Evolutionary conservation across 2,329 filamentous ascomycete species (phyloP), one percentile per base, ranked within the genome.

Genomic region (Fusarium anthophilum): DNA sequence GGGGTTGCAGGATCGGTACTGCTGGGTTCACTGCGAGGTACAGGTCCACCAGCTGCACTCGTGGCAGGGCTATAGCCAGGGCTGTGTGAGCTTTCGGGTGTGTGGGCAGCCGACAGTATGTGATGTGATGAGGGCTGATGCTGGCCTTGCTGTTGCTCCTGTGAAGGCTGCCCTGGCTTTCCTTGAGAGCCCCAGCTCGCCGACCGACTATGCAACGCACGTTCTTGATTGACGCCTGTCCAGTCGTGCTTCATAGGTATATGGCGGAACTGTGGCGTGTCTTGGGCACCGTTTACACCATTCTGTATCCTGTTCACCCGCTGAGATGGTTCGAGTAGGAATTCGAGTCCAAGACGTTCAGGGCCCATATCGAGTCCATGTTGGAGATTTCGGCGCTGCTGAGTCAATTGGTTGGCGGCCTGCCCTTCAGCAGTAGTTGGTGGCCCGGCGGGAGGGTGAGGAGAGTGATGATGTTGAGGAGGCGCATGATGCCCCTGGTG

Each of bases 281-380:
- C 87, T 65, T 86, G 86, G 12, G 84, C 82, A 20, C 85, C 86
- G 70, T 87, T 84, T 44, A 86, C 68, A 32, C 87, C 86, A 55
- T 86, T 87, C 47, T 86, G 85, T 58, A 89, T 87, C 75, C 84
- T 87, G 71, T 82, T 86, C 28, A 87, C 85, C 64, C 87, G 87
- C 55, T 90, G 87, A 12, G 87, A 86, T 39, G 88, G 83, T 66
- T 92, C 90, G 3, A 96, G 86, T 5, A 96, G 85, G 75, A 95
- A 95, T 65, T 91, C 92, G 38, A 96, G 88, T 11, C 91, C 92
- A 14, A 95, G 85, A 53, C 91, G 88, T 78, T 95, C 93, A 2
- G 88, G 84, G 6, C 88, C 87, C 66, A 93, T 83, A 44, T 92
- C 88, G 4, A 93, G 80, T 44, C 87, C 87, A 64, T 91, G 89